Evolutionary conservation across 352 stramenopile species (phyloP).

Genomic region (Globisporangium barbulae): DNA sequence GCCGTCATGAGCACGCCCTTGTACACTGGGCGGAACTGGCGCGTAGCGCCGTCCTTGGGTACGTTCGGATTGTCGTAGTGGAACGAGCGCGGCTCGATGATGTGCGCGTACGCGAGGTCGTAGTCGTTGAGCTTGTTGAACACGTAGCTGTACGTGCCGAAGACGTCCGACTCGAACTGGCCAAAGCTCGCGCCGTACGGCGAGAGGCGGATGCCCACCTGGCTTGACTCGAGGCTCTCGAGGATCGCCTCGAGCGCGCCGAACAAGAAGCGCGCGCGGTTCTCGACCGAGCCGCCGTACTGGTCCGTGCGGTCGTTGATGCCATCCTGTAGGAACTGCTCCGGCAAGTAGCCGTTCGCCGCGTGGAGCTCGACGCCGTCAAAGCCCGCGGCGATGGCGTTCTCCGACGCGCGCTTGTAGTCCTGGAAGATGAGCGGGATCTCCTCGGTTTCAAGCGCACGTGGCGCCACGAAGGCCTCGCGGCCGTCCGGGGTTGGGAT

Average conservation of each 20-base stretch:
- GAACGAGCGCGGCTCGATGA: constrained; percentile 57
- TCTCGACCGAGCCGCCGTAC: constrained; percentile 87
- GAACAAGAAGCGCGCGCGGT: constrained; percentile 74
- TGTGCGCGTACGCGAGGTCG: constrained; percentile 52
- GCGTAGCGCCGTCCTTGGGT: constrained; percentile 40
- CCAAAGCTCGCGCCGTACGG: constrained; percentile 50
- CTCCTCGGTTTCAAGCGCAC: constrained; percentile 56
- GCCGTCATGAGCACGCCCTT: constrained; percentile 54
- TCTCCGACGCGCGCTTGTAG: constrained; percentile 55
- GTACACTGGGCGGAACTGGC: constrained; percentile 59
- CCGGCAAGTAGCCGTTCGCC: constrained; percentile 92
- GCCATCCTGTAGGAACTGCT: constrained; percentile 86
- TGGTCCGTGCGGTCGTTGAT: constrained; percentile 85
- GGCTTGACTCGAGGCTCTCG: constrained; percentile 26
- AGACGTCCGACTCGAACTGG: constrained; percentile 44
- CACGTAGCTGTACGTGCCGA: constrained; percentile 49
- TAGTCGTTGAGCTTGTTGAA: constrained; percentile 50
- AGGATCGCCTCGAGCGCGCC: constrained; percentile 67
- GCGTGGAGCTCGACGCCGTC: constrained; percentile 89
- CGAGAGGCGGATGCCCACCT: constrained; percentile 48
- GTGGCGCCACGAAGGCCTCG: constrained; percentile 31
- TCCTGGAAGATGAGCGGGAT: constrained; percentile 59
- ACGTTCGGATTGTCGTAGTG: constrained; percentile 37
- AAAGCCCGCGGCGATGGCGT: constrained; percentile 79
- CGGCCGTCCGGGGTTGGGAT: constrained; percentile 23